Evolutionary conservation across 208 protist species (phyloP).

Genomic region (Leishmania martiniquensis): DNA sequence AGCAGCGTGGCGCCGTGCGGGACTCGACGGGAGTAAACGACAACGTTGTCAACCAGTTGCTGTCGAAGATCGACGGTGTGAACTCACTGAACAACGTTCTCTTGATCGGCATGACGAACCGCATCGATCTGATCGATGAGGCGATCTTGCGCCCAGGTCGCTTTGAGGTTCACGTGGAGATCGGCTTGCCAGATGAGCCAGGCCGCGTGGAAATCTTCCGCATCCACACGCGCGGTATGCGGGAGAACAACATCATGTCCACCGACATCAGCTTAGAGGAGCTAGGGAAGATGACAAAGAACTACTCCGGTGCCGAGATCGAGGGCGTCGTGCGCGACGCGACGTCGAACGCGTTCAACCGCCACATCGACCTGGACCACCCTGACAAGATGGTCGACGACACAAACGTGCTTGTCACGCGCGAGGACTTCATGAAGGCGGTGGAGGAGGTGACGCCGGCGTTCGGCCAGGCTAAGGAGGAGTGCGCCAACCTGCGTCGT

Average conservation of each 20-base stretch:
- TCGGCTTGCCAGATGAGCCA: constrained; percentile 97
- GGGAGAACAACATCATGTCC: constrained; percentile 88
- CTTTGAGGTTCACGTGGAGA: constrained; percentile 99
- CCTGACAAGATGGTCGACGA: constrained; percentile 62
- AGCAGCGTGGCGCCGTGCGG: constrained; percentile 92
- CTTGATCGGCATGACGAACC: constrained; percentile 99
- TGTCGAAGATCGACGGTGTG: constrained; percentile 99
- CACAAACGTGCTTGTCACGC: constrained; percentile 62
- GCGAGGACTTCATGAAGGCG: constrained; percentile 74
- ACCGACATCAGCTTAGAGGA: constrained; percentile 94
- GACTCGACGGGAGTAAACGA: constrained; percentile 98
- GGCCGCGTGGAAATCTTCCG: constrained; percentile 98
- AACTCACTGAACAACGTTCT: constrained; percentile 99
- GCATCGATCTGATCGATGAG: constrained; percentile 99
- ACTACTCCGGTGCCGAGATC: constrained; percentile 99
- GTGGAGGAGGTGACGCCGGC: constrained; percentile 95
- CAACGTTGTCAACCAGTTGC: constrained; percentile 99
- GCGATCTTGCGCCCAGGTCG: constrained; percentile 99
- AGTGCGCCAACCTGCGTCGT: constrained; percentile 83
- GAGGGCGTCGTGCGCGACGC: constrained; percentile 91
- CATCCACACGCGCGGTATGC: constrained; percentile 98
- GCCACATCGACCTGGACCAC: constrained; percentile 88
- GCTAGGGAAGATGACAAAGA: constrained; percentile 96
- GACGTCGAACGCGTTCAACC: constrained; percentile 91
- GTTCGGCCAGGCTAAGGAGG: constrained; percentile 96